Evolutionary conservation across 345 rosid genomes (phyloP).

Genomic region (Rhodamnia argentea): DNA sequence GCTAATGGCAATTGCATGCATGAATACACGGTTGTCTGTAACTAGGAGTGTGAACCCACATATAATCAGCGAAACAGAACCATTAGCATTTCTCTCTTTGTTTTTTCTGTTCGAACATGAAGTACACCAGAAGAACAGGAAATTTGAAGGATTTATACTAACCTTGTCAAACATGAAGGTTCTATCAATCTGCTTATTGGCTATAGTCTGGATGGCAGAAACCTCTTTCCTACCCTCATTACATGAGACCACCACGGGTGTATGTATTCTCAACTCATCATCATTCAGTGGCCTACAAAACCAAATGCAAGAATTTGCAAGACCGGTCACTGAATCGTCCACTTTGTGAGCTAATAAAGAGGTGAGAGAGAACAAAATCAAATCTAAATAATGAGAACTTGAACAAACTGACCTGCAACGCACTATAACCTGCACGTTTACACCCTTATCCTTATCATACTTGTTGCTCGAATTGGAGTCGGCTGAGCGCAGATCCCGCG

Average conservation of each 20-base stretch:
- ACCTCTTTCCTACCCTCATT: conserved; percentile 87
- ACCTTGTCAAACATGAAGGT: conserved; percentile 95
- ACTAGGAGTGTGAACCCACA: neutral
- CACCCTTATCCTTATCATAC: conserved; percentile 89
- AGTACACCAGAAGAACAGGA: neutral
- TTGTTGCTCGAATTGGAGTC: conserved; percentile 56
- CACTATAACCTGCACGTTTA: conserved; percentile 88
- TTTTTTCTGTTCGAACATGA: neutral
- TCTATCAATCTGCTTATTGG: conserved; percentile 94
- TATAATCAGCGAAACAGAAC: neutral
- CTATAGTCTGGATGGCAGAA: conserved; percentile 74
- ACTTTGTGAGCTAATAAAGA: neutral
- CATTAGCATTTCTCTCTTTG: neutral
- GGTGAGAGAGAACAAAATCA: neutral
- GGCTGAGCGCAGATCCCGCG: conserved; percentile 77
- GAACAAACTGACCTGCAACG: conserved; percentile 73
- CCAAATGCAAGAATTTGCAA: neutral
- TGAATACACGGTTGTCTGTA: neutral
- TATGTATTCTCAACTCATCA: conserved; percentile 60
- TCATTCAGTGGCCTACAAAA: conserved; percentile 78
- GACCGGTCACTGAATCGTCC: neutral
- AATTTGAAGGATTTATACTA: neutral
- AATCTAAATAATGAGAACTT: neutral
- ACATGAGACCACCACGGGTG: conserved; percentile 86
- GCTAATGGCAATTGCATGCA: neutral